Evolutionary conservation across 495 filamentous ascomycete genomes (phyloP), one percentile per base, ranked within the genome.

Genomic region (Lasiosphaeria ovina): DNA sequence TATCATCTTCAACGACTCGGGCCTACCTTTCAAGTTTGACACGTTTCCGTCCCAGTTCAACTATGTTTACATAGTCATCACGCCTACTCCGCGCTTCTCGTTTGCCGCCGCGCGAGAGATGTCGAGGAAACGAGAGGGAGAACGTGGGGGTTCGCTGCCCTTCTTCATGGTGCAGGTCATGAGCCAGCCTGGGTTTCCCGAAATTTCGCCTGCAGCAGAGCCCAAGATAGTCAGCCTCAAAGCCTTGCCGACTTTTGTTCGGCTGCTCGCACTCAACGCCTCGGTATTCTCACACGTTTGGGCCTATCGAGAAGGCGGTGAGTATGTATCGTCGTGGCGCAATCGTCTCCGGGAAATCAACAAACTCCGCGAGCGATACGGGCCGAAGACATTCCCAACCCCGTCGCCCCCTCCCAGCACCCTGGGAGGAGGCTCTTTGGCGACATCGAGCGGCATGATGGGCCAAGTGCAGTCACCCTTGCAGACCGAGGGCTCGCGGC

Each of bases 1-100:
- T 66, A 96, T 99, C 65, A 86, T 99, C 53, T 99, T 92, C 77
- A 99, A 99, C 70, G 89, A 94, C 60, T 97, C 93, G 14, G 93
- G 96, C 32, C 68, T 84, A 33, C 87, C 90, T 0, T 98, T 96
- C 79, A 80, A 84, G 57, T 95, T 97, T 66, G 86, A 96, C 72
- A 97, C 91, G 4, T 93, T 99, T 61, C 91, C 91, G 0, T 93
- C 90, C 0, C 88, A 91, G 62, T 96, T 98, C 79, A 97, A 97
- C 71, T 94, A 87, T 62, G 91, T 98, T 74, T 91, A 96, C 74
- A 98, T 99, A 63, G 87, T 97, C 63, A 92, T 99, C 69, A 90
- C 89, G 3, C 95, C 95, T 0, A 90, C 91, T 44, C 90, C 88
- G 34, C 80, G 85, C 33, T 80, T 80, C 33, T 81, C 82, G 9